Percentiles rank a stretch among this genome's conserved stretches.
phyloP scores from a whole-genome alignment of 2,329 filamentous ascomycete species.

The Calcarisporium arbuscula region DNA sequence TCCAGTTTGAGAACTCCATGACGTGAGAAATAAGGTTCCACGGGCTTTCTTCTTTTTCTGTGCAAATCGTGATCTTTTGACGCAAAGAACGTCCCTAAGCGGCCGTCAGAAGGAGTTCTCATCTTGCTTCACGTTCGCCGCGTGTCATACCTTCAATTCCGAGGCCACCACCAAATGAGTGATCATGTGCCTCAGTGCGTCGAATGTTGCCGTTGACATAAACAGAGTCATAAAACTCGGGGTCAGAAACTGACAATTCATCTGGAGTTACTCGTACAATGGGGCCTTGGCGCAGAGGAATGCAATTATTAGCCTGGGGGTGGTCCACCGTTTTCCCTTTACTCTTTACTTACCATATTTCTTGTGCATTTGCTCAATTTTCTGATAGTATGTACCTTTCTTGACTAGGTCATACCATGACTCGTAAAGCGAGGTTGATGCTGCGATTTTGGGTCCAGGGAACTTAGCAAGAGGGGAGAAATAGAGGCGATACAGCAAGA shows the following conservation, averaged over 20 bases:
- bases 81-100: too few species aligned
- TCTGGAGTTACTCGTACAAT: slow-evolving; percentile 7
- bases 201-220: neutral
- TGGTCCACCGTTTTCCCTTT: neutral
- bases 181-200: too few species aligned
- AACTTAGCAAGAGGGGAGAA: slow-evolving; percentile 14
- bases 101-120: too few species aligned
- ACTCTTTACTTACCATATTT: slow-evolving; percentile 6
- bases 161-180: too few species aligned
- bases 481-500: slow-evolving; percentile 15
- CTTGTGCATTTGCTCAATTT: slow-evolving; percentile 8
- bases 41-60: too few species aligned
- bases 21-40: too few species aligned
- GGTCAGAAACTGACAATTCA: slow-evolving; percentile 6
- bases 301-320: neutral
- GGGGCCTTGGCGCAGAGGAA: slow-evolving; percentile 1
- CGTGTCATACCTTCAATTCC: too few species aligned
- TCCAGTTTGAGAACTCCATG: too few species aligned
- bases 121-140: too few species aligned
- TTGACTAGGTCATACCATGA: slow-evolving; percentile 4
- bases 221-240: neutral
- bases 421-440: slow-evolving; percentile 8
- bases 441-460: slow-evolving; percentile 17
- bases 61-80: too few species aligned
- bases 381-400: neutral